Conservation (phyloP, 805 yeast genomes). For the Ogataea kodamae region DNA sequence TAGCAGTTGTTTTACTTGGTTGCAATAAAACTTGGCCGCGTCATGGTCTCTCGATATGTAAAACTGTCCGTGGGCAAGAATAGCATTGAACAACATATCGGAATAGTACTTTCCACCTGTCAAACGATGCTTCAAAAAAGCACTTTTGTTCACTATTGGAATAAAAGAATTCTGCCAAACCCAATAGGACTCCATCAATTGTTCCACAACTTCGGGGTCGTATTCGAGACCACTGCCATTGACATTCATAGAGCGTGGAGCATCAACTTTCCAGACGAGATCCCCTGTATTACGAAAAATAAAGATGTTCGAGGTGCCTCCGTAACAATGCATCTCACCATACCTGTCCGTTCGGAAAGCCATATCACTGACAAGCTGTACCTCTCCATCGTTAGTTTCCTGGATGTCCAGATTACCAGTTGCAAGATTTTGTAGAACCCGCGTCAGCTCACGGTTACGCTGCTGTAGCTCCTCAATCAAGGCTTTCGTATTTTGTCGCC, state of each 20-base stretch:
- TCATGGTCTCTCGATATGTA: neutral
- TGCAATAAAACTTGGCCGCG: neutral
- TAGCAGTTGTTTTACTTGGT: slow-evolving; percentile 1
- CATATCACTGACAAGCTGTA: neutral
- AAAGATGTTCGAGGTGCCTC: slow-evolving; percentile 6
- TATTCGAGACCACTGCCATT: neutral
- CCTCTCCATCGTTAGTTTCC: neutral
- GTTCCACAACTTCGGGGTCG: slow-evolving; percentile 1
- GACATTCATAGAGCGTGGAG: neutral
- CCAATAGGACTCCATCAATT: slow-evolving; percentile 3
- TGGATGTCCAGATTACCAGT: neutral
- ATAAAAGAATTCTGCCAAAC: slow-evolving; percentile 6
- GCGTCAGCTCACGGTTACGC: slow-evolving; percentile 3
- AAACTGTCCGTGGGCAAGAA: slow-evolving; percentile 4
- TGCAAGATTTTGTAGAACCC: slow-evolving; percentile 1
- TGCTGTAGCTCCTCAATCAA: slow-evolving; percentile 3
- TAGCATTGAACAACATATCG: slow-evolving; percentile 2
- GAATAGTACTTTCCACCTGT: slow-evolving; percentile 5
- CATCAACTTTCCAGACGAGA: neutral
- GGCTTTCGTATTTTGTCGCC: slow-evolving; percentile 4
- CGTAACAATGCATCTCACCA: slow-evolving; percentile 7
- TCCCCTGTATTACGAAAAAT: neutral
- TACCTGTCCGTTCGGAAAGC: slow-evolving; percentile 1
- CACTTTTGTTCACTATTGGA: slow-evolving; percentile 1
- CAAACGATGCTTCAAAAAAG: slow-evolving; percentile 1